Conservation (phyloP, 306 rosid species). For the Dalbergia oliveri region DNA sequence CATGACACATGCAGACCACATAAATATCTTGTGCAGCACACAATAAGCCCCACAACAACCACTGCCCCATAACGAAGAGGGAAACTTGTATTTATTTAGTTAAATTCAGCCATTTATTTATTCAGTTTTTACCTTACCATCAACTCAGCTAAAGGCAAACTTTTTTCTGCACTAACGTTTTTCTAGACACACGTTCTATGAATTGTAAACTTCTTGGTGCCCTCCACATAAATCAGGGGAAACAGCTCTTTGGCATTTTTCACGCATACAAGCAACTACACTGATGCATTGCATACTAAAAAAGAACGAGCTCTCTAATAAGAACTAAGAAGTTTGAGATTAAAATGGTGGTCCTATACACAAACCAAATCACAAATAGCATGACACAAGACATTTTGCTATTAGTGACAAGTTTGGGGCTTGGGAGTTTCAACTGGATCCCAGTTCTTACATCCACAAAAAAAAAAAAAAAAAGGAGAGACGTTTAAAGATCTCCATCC, state of each 20-base stretch:
- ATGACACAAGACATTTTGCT: not conserved
- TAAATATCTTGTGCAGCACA: constrained; percentile 14
- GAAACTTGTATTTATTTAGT: not conserved
- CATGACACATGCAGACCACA: constrained; percentile 52
- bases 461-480: constrained; percentile 45
- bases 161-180: not conserved
- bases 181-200: not conserved
- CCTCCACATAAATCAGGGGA: constrained; percentile 1
- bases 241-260: constrained; percentile 7
- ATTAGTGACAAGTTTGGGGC: not conserved
- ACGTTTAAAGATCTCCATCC: constrained; percentile 56
- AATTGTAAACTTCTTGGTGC: not conserved
- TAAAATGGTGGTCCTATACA: constrained; percentile 29
- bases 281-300: constrained; percentile 26
- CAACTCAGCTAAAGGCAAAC: not conserved
- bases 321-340: constrained; percentile 1
- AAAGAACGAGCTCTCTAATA: not conserved
- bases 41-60: not conserved
- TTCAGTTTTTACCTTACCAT: not conserved
- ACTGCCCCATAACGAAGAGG: not conserved
- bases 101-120: not conserved
- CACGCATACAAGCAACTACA: constrained; percentile 19
- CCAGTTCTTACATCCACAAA: constrained; percentile 40
- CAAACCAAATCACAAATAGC: constrained; percentile 38
- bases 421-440: constrained; percentile 36